A percentile compares a stretch with the other conserved stretches of the same genome.
Conservation (phyloP, 2,329 filamentous ascomycete species). For the Bipolaris gigantea region DNA sequence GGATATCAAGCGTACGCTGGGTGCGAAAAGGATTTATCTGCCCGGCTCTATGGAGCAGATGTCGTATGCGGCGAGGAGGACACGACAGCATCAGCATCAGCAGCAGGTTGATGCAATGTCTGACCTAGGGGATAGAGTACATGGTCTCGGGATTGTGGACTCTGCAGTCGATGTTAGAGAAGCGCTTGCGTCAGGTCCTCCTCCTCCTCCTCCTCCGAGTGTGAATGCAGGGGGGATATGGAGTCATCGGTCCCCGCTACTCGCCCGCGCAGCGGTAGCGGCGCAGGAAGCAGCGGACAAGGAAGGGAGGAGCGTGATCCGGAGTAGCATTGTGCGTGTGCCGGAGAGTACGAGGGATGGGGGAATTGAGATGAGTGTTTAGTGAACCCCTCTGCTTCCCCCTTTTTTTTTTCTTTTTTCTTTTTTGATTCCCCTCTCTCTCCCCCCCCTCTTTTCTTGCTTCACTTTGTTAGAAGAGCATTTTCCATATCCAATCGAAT, state of each 20-base stretch:
- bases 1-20: constrained; percentile 79
- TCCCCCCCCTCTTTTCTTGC: too few species aligned
- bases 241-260: not conserved
- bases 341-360: not conserved
- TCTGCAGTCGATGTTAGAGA: constrained; percentile 26
- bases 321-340: not conserved
- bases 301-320: not conserved
- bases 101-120: constrained; percentile 11
- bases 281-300: not conserved
- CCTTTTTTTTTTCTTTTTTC: too few species aligned
- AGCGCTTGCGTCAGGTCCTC: not conserved
- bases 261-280: not conserved
- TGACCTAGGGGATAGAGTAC: constrained; percentile 31
- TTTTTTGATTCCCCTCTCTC: too few species aligned
- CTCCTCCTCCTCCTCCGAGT: not conserved
- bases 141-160: constrained; percentile 38
- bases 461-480: too few species aligned
- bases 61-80: constrained; percentile 15
- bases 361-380: not conserved
- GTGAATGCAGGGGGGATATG: not conserved
- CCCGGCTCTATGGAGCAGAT: constrained; percentile 57
- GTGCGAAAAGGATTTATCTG: constrained; percentile 69
- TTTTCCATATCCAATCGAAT: too few species aligned
- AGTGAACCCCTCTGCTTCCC: too few species aligned
- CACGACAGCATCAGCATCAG: not conserved